Conservation (phyloP, 2,329 filamentous ascomycete genomes). For the Fusarium lyarnte region DNA sequence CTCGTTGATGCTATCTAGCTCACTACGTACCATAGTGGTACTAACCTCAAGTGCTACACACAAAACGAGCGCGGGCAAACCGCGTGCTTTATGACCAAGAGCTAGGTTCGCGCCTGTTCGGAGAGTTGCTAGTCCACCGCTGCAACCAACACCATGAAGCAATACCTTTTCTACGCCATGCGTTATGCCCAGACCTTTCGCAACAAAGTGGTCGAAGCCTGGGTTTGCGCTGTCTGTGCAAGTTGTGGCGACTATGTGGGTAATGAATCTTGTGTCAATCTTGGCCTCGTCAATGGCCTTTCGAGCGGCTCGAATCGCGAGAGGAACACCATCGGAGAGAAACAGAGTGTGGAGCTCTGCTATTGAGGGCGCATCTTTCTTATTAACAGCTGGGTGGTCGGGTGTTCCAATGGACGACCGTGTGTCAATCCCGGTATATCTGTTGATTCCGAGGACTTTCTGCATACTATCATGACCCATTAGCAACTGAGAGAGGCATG, state of each 20-base stretch:
- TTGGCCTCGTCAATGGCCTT: slow-evolving; percentile 66
- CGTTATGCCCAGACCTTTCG: slow-evolving; percentile 66
- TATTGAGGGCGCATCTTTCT: slow-evolving; percentile 61
- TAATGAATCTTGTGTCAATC: slow-evolving; percentile 63
- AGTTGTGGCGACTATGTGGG: slow-evolving; percentile 73
- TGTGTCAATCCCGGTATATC: slow-evolving; percentile 70
- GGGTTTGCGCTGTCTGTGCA: slow-evolving; percentile 77
- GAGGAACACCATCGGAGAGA: slow-evolving; percentile 65
- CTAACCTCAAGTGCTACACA: slow-evolving; percentile 72
- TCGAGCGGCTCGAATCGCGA: slow-evolving; percentile 63
- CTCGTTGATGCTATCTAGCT: slow-evolving; percentile 70
- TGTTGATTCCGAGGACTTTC: slow-evolving; percentile 71
- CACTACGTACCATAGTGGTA: slow-evolving; percentile 69
- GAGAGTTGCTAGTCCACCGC: slow-evolving; percentile 69
- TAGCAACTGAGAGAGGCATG: background rate
- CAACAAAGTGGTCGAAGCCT: slow-evolving; percentile 73
- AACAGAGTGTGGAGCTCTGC: slow-evolving; percentile 64
- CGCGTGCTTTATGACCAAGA: slow-evolving; percentile 67
- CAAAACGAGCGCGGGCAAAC: slow-evolving; percentile 69
- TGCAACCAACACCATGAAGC: slow-evolving; percentile 73
- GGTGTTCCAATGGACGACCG: slow-evolving; percentile 70
- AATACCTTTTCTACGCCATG: slow-evolving; percentile 70
- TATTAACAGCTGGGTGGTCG: slow-evolving; percentile 70
- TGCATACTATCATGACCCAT: slow-evolving; percentile 58
- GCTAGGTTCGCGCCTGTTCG: slow-evolving; percentile 74